Evolutionary conservation across 140 eudicot species (phyloP).

Genomic region (Anethum foeniculum): DNA sequence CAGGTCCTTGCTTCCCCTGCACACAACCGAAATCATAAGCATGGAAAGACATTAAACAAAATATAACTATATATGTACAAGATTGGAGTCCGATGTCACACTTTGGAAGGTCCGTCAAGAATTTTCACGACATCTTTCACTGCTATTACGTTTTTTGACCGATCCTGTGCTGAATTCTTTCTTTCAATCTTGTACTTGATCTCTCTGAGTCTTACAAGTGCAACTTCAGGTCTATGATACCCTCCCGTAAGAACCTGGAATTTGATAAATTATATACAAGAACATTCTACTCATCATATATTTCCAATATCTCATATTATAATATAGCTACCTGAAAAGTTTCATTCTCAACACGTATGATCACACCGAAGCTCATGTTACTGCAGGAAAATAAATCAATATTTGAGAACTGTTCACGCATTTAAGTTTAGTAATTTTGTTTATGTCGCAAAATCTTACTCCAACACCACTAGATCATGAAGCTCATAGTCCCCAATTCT

Average conservation of each 20-base stretch:
- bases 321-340: slow-evolving; percentile 67
- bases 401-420: slow-evolving; percentile 9
- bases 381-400: slow-evolving; percentile 37
- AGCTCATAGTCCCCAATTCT: slow-evolving; percentile 92
- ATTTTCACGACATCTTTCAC: slow-evolving; percentile 93
- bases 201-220: slow-evolving; percentile 77
- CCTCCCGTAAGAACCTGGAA: slow-evolving; percentile 79
- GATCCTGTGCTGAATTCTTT: slow-evolving; percentile 68
- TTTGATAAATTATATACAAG: slow-evolving; percentile 8
- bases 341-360: slow-evolving; percentile 94
- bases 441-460: slow-evolving; percentile 37
- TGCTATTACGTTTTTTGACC: slow-evolving; percentile 49
- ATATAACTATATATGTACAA: neutral
- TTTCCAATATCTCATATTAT: neutral
- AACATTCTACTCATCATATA: slow-evolving; percentile 1
- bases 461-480: slow-evolving; percentile 88
- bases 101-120: slow-evolving; percentile 85
- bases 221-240: slow-evolving; percentile 84
- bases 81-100: slow-evolving; percentile 12
- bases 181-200: slow-evolving; percentile 76
- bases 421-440: neutral
- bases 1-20: slow-evolving; percentile 96
- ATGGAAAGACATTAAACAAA: neutral
- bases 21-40: neutral
- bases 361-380: slow-evolving; percentile 80